These are phyloP conservation scores for Trichosanthes truncata DNA, from an alignment of 306 rosid genomes.

Conservation along the genomic window DNA sequence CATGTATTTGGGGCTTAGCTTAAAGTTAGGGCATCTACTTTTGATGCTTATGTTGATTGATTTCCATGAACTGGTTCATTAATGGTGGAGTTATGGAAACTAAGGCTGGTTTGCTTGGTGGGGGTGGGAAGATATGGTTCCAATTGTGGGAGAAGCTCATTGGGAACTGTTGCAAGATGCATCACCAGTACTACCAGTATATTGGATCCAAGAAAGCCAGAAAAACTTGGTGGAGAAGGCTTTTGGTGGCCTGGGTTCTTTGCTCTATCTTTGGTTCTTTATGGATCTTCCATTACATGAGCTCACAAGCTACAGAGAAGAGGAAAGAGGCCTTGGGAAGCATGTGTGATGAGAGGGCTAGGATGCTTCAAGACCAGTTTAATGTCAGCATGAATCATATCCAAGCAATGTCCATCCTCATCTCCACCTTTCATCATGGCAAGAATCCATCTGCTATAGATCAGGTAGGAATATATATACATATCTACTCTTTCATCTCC, in stretches of 20 bases:
- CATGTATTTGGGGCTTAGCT: slow-evolving; percentile 70
- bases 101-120: slow-evolving; percentile 51
- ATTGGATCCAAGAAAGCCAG: slow-evolving; percentile 42
- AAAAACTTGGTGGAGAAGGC: slow-evolving; percentile 45
- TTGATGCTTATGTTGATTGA: slow-evolving; percentile 55
- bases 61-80: slow-evolving; percentile 62
- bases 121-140: slow-evolving; percentile 45
- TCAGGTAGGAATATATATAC: slow-evolving; percentile 35
- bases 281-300: slow-evolving; percentile 53
- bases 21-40: slow-evolving; percentile 75
- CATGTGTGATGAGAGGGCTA: slow-evolving; percentile 96
- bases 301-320: slow-evolving; percentile 60
- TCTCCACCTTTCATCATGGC: slow-evolving; percentile 86
- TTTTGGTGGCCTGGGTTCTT: slow-evolving; percentile 55
- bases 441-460: slow-evolving; percentile 78
- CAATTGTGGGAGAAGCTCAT: slow-evolving; percentile 63
- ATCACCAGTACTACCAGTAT: slow-evolving; percentile 39
- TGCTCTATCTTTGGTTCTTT: slow-evolving; percentile 44
- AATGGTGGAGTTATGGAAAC: slow-evolving; percentile 45
- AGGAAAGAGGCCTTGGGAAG: slow-evolving; percentile 79
- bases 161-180: slow-evolving; percentile 28
- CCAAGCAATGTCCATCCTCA: slow-evolving; percentile 92
- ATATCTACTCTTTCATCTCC: slow-evolving; percentile 8
- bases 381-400: slow-evolving; percentile 96
- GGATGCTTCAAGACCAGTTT: slow-evolving; percentile 96